Conservation (phyloP, 2,329 filamentous ascomycete species). For the Arthrobotrys conoides region DNA sequence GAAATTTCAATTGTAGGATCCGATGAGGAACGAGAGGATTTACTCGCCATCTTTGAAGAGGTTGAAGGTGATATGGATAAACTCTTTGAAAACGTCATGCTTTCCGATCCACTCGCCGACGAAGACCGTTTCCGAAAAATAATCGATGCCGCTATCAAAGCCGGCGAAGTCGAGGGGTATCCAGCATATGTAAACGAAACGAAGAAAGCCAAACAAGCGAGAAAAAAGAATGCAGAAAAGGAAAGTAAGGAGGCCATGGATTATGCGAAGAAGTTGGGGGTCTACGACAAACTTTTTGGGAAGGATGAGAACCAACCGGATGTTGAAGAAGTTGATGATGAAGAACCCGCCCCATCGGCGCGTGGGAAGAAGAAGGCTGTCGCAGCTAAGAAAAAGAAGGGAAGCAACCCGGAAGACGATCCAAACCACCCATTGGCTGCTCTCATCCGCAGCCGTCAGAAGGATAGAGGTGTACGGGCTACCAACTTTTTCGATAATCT, state of each 20-base stretch:
- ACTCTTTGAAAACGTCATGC: constrained; percentile 87
- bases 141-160: constrained; percentile 83
- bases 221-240: constrained; percentile 75
- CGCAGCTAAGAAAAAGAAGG: constrained; percentile 65
- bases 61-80: constrained; percentile 80
- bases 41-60: constrained; percentile 82
- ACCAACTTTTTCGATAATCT: constrained; percentile 78
- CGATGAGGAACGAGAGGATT: constrained; percentile 83
- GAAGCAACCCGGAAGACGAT: constrained; percentile 69
- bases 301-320: constrained; percentile 62
- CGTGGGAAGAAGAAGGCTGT: constrained; percentile 45
- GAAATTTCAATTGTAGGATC: constrained; percentile 73
- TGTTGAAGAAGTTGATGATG: constrained; percentile 58
- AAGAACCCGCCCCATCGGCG: constrained; percentile 39
- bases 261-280: constrained; percentile 80
- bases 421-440: constrained; percentile 72
- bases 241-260: constrained; percentile 82
- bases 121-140: constrained; percentile 86
- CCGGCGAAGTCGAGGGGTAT: constrained; percentile 77
- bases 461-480: constrained; percentile 70
- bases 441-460: constrained; percentile 80
- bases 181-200: constrained; percentile 80
- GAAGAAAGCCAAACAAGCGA: constrained; percentile 74
- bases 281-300: constrained; percentile 78
- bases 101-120: constrained; percentile 85